These are phyloP conservation scores for Kodamaea anthophila DNA, from an alignment of 1,139 yeast species.

Conservation along the genomic window DNA sequence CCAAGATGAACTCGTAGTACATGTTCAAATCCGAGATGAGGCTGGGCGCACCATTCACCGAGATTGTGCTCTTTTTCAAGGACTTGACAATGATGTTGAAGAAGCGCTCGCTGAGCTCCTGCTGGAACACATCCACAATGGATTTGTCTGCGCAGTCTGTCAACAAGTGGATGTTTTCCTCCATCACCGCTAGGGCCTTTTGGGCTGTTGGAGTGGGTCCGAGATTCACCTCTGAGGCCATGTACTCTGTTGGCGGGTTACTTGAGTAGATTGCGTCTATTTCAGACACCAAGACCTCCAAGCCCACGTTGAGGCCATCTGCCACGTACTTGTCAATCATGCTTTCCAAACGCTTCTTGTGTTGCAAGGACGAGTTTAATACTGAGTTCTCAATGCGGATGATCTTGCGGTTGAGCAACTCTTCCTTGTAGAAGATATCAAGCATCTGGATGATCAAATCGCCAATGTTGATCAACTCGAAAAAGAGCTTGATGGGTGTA, in stretches of 20 bases:
- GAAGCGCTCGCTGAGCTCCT: conserved; percentile 86
- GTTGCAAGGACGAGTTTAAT: conserved; percentile 71
- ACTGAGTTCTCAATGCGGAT: conserved; percentile 71
- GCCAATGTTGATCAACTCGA: conserved; percentile 87
- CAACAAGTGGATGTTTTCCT: conserved; percentile 68
- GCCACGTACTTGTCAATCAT: conserved; percentile 86
- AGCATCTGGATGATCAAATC: conserved; percentile 91
- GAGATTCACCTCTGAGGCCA: conserved; percentile 10
- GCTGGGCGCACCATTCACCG: conserved; percentile 76
- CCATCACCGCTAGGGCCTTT: conserved; percentile 55
- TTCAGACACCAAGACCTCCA: conserved; percentile 79
- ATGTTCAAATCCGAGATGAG: conserved; percentile 70
- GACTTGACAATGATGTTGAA: conserved; percentile 72
- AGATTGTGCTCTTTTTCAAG: conserved; percentile 60
- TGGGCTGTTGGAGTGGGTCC: conserved; percentile 72
- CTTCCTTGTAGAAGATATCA: conserved; percentile 85
- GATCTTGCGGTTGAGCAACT: conserved; percentile 55
- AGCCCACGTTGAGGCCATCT: conserved; percentile 84
- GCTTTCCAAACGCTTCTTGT: conserved; percentile 73
- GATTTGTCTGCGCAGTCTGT: conserved; percentile 84
- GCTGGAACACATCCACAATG: conserved; percentile 87
- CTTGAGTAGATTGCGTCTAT: conserved; percentile 39
- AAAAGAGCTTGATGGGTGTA: conserved; percentile 80
- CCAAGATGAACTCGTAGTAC: conserved; percentile 64
- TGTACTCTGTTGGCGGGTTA: conserved; percentile 15